Evolutionary conservation across 306 rosid species (phyloP), one percentile per base, ranked within the genome.

Genomic region (Lupinus albus): DNA sequence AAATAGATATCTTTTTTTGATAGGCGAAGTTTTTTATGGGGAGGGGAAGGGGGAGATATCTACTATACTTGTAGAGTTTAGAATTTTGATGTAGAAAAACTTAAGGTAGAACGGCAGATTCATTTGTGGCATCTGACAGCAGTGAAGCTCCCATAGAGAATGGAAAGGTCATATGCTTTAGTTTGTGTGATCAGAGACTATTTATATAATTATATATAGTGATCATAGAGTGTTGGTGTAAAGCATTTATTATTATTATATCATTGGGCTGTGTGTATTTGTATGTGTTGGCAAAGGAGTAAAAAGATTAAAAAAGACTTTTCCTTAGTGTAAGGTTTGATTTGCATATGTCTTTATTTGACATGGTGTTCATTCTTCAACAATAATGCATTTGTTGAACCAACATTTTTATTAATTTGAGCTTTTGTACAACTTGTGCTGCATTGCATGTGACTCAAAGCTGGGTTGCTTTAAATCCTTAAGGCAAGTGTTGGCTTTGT

Each of bases 341-440:
- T 64, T 57, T 61, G 16, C 64, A 20, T 49, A 38, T 20, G 48
- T 66, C 65, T 53, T 73, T 50, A 68, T 54, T 74, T 62, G 32
- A 64, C 64, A 66, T 61, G 51, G 16, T 20, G 20, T 46, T 78
- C 57, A 61, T 61, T 56, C 36, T 61, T 67, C 72, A 61, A 54
- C 54, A 21, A 59, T 56, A 18, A 55, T 68, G 47, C 13, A 14
- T 55, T 32, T 80, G 47, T 71, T 16, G 38, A 51, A 30, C 41
- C 64, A 57, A 25, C 59, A 39, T 55, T 60, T 14, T 54, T 41
- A 16, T 52, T 47, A 36, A 46, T 63, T 64, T 67, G 49, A 46
- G 47, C 64, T 59, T 53, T 53, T 46, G 46, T 21, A 67, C 30
- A 25, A 48, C 14, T 32, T 18, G 50, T 55, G 49, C 57, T 63